Evolutionary conservation across 257 asterid genomes (phyloP).

Genomic region (Gynochthodes officinalis): DNA sequence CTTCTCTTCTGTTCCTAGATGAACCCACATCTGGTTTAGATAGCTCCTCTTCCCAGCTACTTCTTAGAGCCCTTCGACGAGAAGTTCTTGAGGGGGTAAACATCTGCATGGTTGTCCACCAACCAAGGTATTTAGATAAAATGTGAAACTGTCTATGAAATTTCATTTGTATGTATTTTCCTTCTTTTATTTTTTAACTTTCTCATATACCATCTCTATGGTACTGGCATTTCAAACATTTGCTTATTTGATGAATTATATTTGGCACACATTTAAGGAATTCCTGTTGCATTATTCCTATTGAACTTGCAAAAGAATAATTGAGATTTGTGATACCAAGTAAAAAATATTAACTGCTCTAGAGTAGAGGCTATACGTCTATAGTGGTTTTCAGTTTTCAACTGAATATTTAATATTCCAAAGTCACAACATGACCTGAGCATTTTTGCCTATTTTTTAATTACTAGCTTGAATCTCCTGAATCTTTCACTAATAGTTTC

Average conservation of each 20-base stretch:
- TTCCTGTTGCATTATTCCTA: not conserved
- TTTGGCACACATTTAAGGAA: not conserved
- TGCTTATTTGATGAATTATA: not conserved
- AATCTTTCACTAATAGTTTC: not conserved
- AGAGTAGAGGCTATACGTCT: not conserved
- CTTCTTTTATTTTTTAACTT: not conserved
- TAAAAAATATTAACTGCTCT: not conserved
- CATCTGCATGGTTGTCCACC: constrained; percentile 95
- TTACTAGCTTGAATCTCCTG: not conserved
- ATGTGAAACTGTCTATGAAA: not conserved
- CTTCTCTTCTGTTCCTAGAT: constrained; percentile 82
- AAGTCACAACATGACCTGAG: not conserved
- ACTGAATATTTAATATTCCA: not conserved
- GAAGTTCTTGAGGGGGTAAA: constrained; percentile 94
- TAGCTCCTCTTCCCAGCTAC: constrained; percentile 92
- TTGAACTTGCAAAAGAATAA: constrained; percentile 1
- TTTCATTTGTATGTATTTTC: not conserved
- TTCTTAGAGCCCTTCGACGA: constrained; percentile 88
- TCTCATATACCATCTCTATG: not conserved
- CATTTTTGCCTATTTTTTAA: not conserved
- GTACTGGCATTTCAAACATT: not conserved
- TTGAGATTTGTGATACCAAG: not conserved
- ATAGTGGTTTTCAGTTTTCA: not conserved
- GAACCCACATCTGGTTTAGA: constrained; percentile 98
- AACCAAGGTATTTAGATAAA: constrained; percentile 61